phyloP scores from a whole-genome alignment of 73 alveolate species.

The Paramecium pentaurelia region DNA sequence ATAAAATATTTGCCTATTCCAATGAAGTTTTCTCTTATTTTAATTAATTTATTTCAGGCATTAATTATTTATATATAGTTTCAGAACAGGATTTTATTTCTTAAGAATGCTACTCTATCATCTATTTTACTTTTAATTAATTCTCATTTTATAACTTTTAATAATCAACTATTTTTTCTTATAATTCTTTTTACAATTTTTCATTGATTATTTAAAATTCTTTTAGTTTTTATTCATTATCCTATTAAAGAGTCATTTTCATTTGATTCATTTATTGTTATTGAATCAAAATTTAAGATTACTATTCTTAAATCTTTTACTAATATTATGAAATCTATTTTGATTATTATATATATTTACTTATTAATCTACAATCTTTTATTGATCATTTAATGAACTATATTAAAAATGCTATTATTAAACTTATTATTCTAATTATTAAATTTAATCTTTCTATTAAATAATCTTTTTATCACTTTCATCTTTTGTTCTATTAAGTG shows the following conservation, averaged over 20 bases:
- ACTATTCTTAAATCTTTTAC: not conserved
- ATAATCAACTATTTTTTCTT: not conserved
- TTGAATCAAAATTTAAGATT: not conserved
- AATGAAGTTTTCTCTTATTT: not conserved
- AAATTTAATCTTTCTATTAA: not conserved
- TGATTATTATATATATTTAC: not conserved
- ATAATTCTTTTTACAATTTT: not conserved
- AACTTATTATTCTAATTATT: not conserved
- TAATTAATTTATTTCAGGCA: not conserved
- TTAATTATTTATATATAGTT: not conserved
- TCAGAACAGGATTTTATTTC: not conserved
- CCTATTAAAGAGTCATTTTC: not conserved
- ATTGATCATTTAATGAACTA: not conserved
- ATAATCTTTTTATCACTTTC: not conserved
- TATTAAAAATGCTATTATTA: not conserved
- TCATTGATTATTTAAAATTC: not conserved
- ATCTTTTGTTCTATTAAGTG: not conserved
- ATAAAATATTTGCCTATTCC: not conserved
- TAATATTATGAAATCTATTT: not conserved
- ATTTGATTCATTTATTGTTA: not conserved
- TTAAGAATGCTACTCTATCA: not conserved
- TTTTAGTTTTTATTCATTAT: not conserved
- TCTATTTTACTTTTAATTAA: not conserved
- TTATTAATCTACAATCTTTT: not conserved
- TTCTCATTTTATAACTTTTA: not conserved